Evolutionary conservation across 805 yeast species (phyloP).

Genomic region (Geotrichum ghanense): DNA sequence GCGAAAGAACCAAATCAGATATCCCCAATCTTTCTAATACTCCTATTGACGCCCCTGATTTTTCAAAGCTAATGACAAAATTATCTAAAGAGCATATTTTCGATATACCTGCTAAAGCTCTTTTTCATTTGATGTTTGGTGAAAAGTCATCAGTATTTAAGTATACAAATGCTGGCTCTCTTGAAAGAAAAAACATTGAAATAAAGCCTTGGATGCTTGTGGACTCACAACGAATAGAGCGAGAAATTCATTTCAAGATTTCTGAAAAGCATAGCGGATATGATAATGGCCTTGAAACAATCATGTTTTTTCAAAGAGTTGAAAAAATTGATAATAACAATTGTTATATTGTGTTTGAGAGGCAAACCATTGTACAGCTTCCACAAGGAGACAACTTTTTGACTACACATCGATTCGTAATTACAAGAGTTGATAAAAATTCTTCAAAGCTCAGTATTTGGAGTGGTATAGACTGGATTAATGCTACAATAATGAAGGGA

Average conservation of each 20-base stretch:
- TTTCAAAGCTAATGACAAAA: background rate
- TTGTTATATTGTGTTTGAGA: slow-evolving; percentile 46
- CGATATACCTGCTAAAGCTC: slow-evolving; percentile 64
- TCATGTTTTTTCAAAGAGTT: slow-evolving; percentile 34
- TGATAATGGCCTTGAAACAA: background rate
- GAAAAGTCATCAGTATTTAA: slow-evolving; percentile 51
- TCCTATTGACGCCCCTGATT: background rate
- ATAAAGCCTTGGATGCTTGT: slow-evolving; percentile 28
- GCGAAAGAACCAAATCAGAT: background rate
- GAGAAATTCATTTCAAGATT: slow-evolving; percentile 24
- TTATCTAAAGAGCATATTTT: slow-evolving; percentile 26
- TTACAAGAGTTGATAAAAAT: slow-evolving; percentile 27
- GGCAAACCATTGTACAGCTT: slow-evolving; percentile 35
- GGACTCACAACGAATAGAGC: slow-evolving; percentile 21
- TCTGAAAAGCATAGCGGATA: background rate
- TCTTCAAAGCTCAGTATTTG: slow-evolving; percentile 25
- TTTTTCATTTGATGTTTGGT: slow-evolving; percentile 78
- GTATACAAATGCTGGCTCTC: slow-evolving; percentile 22
- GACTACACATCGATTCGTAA: slow-evolving; percentile 28
- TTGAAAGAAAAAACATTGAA: slow-evolving; percentile 14
- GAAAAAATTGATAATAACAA: slow-evolving; percentile 43
- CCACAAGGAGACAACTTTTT: slow-evolving; percentile 36
- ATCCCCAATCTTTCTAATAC: background rate
- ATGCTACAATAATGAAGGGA: slow-evolving; percentile 5
- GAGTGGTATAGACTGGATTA: slow-evolving; percentile 24